A percentile compares a stretch with the other conserved stretches of the same genome.
Conservation (phyloP, 2,329 filamentous ascomycete species). For the Neodidymelliopsis sp. region DNA sequence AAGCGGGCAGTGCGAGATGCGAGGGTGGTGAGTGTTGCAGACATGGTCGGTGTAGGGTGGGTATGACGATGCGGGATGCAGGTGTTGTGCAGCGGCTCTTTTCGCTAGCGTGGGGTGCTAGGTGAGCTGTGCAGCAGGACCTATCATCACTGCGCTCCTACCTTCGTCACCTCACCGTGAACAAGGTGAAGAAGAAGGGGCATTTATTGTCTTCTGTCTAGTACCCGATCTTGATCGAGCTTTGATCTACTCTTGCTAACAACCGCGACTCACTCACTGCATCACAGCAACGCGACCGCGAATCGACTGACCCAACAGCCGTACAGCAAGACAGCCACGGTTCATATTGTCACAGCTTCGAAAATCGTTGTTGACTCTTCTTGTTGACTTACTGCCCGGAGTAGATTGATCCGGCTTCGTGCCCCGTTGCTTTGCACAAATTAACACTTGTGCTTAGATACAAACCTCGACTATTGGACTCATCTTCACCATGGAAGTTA, state of each 20-base stretch:
- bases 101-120: conserved; percentile 32
- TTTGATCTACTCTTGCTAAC: conserved; percentile 5
- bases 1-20: conserved; percentile 21
- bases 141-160: conserved; percentile 1
- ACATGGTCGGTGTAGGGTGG: conserved; percentile 39
- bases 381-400: too few species aligned
- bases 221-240: not conserved
- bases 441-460: too few species aligned
- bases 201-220: conserved; percentile 6
- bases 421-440: too few species aligned
- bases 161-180: conserved; percentile 5
- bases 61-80: conserved; percentile 35
- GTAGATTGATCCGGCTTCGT: too few species aligned
- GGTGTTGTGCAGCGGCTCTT: conserved; percentile 34
- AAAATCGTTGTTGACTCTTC: too few species aligned
- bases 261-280: not conserved
- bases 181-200: conserved; percentile 1
- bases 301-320: too few species aligned
- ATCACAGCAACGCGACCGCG: not conserved
- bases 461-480: conserved; percentile 1
- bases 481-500: conserved; percentile 20
- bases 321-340: too few species aligned
- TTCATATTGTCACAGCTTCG: too few species aligned
- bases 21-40: conserved; percentile 31
- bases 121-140: conserved; percentile 3